Evolutionary conservation across 2,329 filamentous ascomycete genomes (phyloP).

Genomic region (Monascus ruber): DNA sequence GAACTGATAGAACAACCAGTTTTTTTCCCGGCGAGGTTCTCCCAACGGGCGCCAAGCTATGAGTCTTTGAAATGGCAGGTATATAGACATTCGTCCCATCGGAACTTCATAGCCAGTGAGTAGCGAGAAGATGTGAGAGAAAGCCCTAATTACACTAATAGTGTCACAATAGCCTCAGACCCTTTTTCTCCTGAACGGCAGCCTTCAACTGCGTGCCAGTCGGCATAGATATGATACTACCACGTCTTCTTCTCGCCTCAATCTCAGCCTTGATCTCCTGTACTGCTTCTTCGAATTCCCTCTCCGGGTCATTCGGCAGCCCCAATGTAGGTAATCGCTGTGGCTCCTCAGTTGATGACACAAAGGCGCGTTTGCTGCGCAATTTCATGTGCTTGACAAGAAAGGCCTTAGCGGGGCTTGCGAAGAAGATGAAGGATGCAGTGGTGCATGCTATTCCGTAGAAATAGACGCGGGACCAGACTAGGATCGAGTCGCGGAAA

Average conservation of each 20-base stretch:
- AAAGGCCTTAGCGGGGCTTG: slow-evolving; percentile 58
- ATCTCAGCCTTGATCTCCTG: slow-evolving; percentile 64
- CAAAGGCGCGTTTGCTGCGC: slow-evolving; percentile 31
- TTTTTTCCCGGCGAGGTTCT: too few species aligned
- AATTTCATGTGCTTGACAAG: slow-evolving; percentile 50
- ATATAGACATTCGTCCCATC: too few species aligned
- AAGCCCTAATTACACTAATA: too few species aligned
- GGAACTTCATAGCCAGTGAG: too few species aligned
- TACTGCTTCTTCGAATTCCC: slow-evolving; percentile 67
- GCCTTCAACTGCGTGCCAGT: slow-evolving; percentile 40
- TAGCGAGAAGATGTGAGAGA: too few species aligned
- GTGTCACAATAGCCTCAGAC: slow-evolving; percentile 30
- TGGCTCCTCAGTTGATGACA: slow-evolving; percentile 43
- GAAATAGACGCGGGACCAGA: slow-evolving; percentile 83
- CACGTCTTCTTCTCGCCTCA: slow-evolving; percentile 44
- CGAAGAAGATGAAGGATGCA: slow-evolving; percentile 61
- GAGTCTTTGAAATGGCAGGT: too few species aligned
- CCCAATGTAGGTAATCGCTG: slow-evolving; percentile 59
- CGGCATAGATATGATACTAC: slow-evolving; percentile 34
- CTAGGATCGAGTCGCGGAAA: slow-evolving; percentile 56
- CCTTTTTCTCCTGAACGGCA: slow-evolving; percentile 40
- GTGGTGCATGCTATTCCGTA: slow-evolving; percentile 63
- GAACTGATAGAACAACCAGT: too few species aligned
- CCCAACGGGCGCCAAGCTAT: too few species aligned
- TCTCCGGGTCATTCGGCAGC: slow-evolving; percentile 62